Evolutionary conservation across 1,139 yeast genomes (phyloP).

Genomic region (Arxiozyma slooffiae): DNA sequence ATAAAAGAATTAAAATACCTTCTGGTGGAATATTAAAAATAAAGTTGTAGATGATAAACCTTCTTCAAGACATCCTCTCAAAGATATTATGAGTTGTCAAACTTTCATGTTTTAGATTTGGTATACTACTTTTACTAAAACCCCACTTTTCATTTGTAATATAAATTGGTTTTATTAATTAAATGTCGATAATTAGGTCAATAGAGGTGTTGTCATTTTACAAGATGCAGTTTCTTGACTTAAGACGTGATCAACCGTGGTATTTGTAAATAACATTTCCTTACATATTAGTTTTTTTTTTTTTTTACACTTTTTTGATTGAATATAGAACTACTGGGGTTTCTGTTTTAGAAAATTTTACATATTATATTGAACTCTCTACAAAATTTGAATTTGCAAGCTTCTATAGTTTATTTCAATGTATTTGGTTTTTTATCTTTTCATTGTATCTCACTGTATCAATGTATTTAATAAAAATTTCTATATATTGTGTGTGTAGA

Average conservation of each 20-base stretch:
- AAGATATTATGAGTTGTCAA: constrained; percentile 26
- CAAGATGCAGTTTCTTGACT: constrained; percentile 22
- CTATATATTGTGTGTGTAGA: too few relatives aligned
- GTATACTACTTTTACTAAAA: constrained; percentile 17
- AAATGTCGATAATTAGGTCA: constrained; percentile 16
- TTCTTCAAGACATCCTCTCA: constrained; percentile 22
- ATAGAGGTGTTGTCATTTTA: constrained; percentile 8
- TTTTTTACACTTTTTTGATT: background rate
- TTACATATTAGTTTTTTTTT: constrained; percentile 1
- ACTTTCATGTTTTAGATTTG: constrained; percentile 24
- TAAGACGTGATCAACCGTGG: background rate
- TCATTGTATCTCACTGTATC: too few relatives aligned
- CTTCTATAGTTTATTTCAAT: background rate
- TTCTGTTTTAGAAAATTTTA: background rate
- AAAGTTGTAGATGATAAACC: constrained; percentile 23
- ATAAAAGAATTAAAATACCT: constrained; percentile 42
- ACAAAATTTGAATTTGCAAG: background rate
- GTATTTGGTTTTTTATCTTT: too few relatives aligned
- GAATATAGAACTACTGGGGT: too few relatives aligned
- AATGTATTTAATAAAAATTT: too few relatives aligned
- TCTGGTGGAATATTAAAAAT: constrained; percentile 22
- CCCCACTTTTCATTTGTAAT: constrained; percentile 6
- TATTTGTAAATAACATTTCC: background rate
- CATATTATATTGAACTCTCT: background rate
- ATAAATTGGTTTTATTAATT: constrained; percentile 7